Evolutionary conservation across 257 asterid species (phyloP).

Genomic region (Voacanga thouarsii): DNA sequence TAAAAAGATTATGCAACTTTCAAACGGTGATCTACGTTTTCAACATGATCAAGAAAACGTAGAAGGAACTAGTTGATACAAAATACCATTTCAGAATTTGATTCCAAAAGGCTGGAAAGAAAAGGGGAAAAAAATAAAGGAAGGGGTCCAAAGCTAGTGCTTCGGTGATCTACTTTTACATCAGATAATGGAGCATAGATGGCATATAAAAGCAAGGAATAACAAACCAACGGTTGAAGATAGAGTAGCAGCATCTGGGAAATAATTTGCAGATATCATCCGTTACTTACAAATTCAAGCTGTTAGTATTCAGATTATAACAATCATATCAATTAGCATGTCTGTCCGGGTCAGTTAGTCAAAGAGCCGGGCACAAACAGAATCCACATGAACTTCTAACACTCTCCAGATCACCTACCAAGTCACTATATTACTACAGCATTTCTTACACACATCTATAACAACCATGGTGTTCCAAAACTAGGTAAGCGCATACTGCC

Average conservation of each 20-base stretch:
- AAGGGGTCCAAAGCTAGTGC: not conserved
- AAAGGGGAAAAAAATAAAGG: not conserved
- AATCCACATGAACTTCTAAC: conserved; percentile 32
- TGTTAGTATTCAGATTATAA: conserved; percentile 40
- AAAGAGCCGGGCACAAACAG: conserved; percentile 32
- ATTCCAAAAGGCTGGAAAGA: not conserved
- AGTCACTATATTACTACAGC: conserved; percentile 28
- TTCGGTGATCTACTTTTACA: not conserved
- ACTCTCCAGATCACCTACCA: conserved; percentile 38
- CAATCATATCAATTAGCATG: conserved; percentile 40
- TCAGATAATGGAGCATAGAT: not conserved
- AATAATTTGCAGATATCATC: conserved; percentile 19
- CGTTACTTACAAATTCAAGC: conserved; percentile 50
- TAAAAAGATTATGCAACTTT: not conserved
- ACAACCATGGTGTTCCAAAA: conserved; percentile 30
- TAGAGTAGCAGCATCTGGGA: not conserved
- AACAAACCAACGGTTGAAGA: not conserved
- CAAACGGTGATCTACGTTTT: too few species aligned
- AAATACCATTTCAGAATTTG: not conserved
- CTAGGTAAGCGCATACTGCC: conserved; percentile 44
- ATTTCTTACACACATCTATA: conserved; percentile 44
- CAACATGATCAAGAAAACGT: not conserved
- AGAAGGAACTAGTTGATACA: not conserved
- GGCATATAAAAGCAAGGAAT: not conserved
- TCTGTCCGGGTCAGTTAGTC: conserved; percentile 37